These are phyloP conservation scores for Hirschioporus abietinus DNA, from an alignment of 768 basidiomycete genomes.

Conservation along the genomic window DNA sequence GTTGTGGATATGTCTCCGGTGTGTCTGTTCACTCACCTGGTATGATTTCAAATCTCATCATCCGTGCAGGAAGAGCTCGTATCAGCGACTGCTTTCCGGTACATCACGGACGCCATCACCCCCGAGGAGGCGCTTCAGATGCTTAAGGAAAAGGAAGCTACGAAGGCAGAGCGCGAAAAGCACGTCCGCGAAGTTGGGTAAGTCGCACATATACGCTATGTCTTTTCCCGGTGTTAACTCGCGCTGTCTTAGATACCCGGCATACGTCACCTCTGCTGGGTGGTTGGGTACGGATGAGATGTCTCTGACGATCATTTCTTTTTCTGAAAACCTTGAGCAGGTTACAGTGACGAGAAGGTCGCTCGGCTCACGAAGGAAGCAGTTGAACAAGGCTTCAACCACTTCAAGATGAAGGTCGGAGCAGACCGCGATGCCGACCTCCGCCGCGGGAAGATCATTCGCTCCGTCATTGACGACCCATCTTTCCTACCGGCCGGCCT, in stretches of 20 bases:
- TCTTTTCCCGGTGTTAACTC: neutral
- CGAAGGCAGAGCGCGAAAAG: conserved; percentile 74
- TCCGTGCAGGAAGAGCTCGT: conserved; percentile 69
- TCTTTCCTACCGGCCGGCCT: conserved; percentile 63
- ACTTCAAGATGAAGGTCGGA: conserved; percentile 99
- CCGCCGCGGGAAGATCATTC: conserved; percentile 82
- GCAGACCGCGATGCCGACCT: conserved; percentile 76
- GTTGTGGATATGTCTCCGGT: conserved; percentile 86
- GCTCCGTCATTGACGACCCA: conserved; percentile 93
- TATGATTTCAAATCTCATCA: neutral
- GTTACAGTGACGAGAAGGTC: conserved; percentile 92
- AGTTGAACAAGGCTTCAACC: conserved; percentile 84
- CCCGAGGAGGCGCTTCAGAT: conserved; percentile 83
- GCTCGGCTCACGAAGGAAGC: conserved; percentile 82
- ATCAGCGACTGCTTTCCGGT: conserved; percentile 70
- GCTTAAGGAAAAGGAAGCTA: conserved; percentile 69
- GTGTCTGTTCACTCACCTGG: conserved; percentile 12
- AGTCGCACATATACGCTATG: conserved; percentile 9
- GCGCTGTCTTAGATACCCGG: conserved; percentile 69
- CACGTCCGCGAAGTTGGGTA: conserved; percentile 68
- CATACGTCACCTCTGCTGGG: conserved; percentile 89
- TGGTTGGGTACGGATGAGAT: conserved; percentile 60
- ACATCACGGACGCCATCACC: conserved; percentile 92
- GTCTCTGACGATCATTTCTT: neutral
- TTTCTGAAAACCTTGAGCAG: conserved; percentile 26